Conservation (phyloP, 768 basidiomycete genomes). For the Hypholoma fasciculare region DNA sequence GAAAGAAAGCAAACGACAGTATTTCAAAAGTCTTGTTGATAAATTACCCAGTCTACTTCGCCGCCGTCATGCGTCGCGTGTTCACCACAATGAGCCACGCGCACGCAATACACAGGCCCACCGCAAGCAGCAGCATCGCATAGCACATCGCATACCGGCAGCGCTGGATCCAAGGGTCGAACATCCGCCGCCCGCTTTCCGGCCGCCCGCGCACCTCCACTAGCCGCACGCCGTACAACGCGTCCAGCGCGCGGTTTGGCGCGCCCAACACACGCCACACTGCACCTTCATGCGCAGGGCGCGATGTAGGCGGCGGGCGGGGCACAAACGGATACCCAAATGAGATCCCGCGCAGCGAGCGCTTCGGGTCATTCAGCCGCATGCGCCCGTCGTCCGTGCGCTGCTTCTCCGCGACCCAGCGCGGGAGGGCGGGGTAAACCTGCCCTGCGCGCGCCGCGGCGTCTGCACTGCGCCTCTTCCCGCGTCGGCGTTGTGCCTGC, state of each 20-base stretch:
- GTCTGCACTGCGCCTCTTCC: slow-evolving; percentile 17
- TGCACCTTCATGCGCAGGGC: no score
- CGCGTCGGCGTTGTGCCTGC: slow-evolving; percentile 13
- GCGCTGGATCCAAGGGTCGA: slow-evolving; percentile 63
- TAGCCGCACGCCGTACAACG: slow-evolving; percentile 44
- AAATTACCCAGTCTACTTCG: no score
- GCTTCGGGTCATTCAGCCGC: slow-evolving; percentile 43
- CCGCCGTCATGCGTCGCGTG: slow-evolving; percentile 30
- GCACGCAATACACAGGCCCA: slow-evolving; percentile 38
- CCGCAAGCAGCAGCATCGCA: slow-evolving; percentile 42
- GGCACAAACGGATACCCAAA: slow-evolving; percentile 65
- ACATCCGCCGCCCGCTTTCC: slow-evolving; percentile 46
- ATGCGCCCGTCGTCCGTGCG: slow-evolving; percentile 42
- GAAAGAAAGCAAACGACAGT: no score
- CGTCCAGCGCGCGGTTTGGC: slow-evolving; percentile 46
- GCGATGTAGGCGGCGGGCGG: slow-evolving; percentile 29
- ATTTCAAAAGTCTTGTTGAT: neutral
- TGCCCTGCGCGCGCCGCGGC: slow-evolving; percentile 21
- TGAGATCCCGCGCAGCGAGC: slow-evolving; percentile 44
- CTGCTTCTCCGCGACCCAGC: slow-evolving; percentile 45
- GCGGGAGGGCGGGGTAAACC: slow-evolving; percentile 35
- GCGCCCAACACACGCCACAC: slow-evolving; percentile 30
- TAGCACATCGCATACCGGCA: slow-evolving; percentile 57
- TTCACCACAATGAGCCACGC: slow-evolving; percentile 44
- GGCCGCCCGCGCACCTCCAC: slow-evolving; percentile 42